phyloP scores from a whole-genome alignment of 2,329 filamentous ascomycete species.

The Colletotrichum truncatum region DNA sequence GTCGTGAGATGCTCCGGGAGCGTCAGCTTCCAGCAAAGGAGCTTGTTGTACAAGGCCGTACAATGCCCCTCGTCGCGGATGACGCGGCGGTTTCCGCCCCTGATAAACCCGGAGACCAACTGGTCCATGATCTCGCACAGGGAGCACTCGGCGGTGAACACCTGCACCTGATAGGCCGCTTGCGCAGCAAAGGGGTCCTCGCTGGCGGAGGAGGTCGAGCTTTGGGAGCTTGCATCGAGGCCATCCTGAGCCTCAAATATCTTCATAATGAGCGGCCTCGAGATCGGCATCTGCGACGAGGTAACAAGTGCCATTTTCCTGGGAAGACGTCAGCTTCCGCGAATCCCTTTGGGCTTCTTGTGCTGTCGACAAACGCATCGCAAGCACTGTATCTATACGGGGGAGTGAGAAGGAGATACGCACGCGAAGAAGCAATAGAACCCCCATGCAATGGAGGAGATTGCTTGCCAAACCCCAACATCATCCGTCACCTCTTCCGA shows the following conservation, averaged over 20 bases:
- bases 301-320: neutral
- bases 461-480: constrained; percentile 14
- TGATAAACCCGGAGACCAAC: neutral
- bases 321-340: neutral
- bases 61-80: neutral
- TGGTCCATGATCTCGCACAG: constrained; percentile 15
- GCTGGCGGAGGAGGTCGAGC: neutral
- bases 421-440: constrained; percentile 35
- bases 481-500: neutral
- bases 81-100: neutral
- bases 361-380: too few species aligned
- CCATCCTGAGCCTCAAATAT: neutral
- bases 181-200: neutral
- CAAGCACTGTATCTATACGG: neutral
- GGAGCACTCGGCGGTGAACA: constrained; percentile 5
- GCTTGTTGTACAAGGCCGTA: constrained; percentile 9
- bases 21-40: constrained; percentile 9
- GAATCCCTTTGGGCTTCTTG: too few species aligned
- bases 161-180: neutral
- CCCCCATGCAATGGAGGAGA: constrained; percentile 33
- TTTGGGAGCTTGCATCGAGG: neutral
- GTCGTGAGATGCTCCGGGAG: neutral
- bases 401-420: neutral
- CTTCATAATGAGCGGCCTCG: constrained; percentile 11
- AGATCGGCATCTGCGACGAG: neutral